These are phyloP conservation scores for Botrytis deweyae DNA, from an alignment of 2,329 filamentous ascomycete genomes.

Conservation along the genomic window DNA sequence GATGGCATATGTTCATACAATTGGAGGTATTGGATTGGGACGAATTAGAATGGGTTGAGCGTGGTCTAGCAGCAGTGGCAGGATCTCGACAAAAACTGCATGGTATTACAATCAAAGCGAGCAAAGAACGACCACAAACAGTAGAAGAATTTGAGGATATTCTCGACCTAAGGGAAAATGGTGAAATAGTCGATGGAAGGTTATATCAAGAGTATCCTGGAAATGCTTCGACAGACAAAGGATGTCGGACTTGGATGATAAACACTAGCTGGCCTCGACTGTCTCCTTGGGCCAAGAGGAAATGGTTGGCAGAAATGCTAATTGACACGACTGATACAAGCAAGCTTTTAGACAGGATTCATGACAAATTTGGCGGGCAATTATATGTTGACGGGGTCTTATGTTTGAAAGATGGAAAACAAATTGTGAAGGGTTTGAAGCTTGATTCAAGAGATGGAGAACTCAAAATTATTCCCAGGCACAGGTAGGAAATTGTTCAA, in stretches of 20 bases:
- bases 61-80: constrained; percentile 4
- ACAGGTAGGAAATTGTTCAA: neutral
- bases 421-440: constrained; percentile 19
- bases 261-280: constrained; percentile 38
- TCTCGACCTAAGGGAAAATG: constrained; percentile 30
- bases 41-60: constrained; percentile 34
- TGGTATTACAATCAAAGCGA: constrained; percentile 32
- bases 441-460: constrained; percentile 36
- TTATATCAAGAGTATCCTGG: constrained; percentile 28
- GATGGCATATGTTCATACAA: constrained; percentile 30
- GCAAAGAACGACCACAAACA: constrained; percentile 32
- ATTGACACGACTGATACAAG: constrained; percentile 33
- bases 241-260: constrained; percentile 17
- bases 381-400: constrained; percentile 33
- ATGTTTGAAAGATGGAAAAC: constrained; percentile 27
- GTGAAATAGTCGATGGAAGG: constrained; percentile 34
- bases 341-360: constrained; percentile 29
- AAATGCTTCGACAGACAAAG: neutral
- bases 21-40: constrained; percentile 37
- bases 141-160: constrained; percentile 35
- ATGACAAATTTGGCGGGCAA: constrained; percentile 31
- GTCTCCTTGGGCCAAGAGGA: constrained; percentile 37
- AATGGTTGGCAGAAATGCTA: constrained; percentile 37
- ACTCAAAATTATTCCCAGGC: constrained; percentile 31
- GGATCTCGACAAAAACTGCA: constrained; percentile 1